phyloP scores from a whole-genome alignment of 1,139 yeast genomes.

The Taphrina sp. region DNA sequence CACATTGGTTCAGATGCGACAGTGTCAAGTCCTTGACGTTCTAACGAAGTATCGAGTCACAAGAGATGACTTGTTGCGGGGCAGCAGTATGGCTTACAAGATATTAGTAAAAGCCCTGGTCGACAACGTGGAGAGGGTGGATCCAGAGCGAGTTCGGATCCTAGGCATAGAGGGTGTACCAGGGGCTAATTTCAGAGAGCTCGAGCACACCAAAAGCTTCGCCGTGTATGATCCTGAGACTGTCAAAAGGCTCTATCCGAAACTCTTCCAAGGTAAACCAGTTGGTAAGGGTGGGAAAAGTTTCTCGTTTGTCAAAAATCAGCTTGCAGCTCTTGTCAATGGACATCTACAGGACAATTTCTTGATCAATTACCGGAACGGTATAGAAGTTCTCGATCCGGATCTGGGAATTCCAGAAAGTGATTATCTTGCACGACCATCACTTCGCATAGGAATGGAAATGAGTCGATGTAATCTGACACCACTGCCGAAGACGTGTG shows the following conservation, averaged over 20 bases:
- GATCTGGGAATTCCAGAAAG: constrained; percentile 5
- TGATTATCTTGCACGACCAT: neutral
- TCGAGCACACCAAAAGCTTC: constrained; percentile 6
- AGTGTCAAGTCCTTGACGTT: constrained; percentile 18
- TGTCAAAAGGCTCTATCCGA: constrained; percentile 6
- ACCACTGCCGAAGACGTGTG: constrained; percentile 8
- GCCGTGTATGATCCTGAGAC: constrained; percentile 17
- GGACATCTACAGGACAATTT: constrained; percentile 20
- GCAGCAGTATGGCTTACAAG: constrained; percentile 14
- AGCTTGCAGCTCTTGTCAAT: constrained; percentile 14
- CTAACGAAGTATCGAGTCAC: constrained; percentile 3
- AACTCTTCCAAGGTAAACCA: neutral
- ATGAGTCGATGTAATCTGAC: constrained; percentile 15
- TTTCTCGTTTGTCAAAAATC: constrained; percentile 5
- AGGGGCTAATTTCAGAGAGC: constrained; percentile 6
- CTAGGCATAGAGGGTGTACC: constrained; percentile 17
- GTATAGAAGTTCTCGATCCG: constrained; percentile 10
- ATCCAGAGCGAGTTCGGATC: neutral
- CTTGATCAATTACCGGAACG: constrained; percentile 5
- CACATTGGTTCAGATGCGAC: constrained; percentile 12
- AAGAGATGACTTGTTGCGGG: constrained; percentile 17
- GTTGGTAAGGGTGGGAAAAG: constrained; percentile 17
- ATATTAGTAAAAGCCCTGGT: constrained; percentile 8
- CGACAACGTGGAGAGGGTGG: neutral
- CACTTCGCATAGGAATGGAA: constrained; percentile 15